These are phyloP conservation scores for Acanthamoeba royreba DNA, from an alignment of 208 protist genomes.

Conservation along the genomic window DNA sequence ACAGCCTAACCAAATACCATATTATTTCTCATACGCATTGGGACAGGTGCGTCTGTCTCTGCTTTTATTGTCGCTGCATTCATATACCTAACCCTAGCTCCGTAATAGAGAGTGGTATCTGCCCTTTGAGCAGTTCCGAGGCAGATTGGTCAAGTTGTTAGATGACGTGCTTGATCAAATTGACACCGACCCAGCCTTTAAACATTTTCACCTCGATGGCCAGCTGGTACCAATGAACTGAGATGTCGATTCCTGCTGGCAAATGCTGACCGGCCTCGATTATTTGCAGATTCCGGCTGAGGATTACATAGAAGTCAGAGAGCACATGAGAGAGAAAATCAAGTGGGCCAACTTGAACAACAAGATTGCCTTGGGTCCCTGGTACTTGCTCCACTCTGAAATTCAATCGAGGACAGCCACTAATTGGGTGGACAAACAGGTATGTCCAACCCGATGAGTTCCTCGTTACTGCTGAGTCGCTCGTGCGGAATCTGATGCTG, in stretches of 20 bases:
- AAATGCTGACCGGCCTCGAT: background rate
- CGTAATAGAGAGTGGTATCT: constrained; percentile 39
- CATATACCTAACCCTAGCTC: background rate
- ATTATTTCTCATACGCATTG: constrained; percentile 43
- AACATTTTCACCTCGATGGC: constrained; percentile 45
- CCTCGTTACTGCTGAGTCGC: background rate
- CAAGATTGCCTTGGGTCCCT: constrained; percentile 2
- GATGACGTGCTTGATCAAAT: background rate
- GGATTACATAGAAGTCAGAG: background rate
- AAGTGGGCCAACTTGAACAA: background rate
- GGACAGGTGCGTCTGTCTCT: background rate
- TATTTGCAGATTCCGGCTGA: background rate
- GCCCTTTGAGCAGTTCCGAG: constrained; percentile 19
- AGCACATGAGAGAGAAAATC: background rate
- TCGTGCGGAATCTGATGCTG: background rate
- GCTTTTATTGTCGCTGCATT: background rate
- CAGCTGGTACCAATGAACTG: constrained; percentile 37
- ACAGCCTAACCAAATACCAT: background rate
- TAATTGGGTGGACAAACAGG: background rate
- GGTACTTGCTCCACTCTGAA: background rate
- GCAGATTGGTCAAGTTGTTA: constrained; percentile 1
- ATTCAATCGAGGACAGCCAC: background rate
- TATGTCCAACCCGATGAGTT: constrained; percentile 37
- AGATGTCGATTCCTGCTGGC: background rate
- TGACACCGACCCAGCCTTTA: background rate